Evolutionary conservation across 2,329 filamentous ascomycete species (phyloP).

Genomic region (Fusarium subglutinans): DNA sequence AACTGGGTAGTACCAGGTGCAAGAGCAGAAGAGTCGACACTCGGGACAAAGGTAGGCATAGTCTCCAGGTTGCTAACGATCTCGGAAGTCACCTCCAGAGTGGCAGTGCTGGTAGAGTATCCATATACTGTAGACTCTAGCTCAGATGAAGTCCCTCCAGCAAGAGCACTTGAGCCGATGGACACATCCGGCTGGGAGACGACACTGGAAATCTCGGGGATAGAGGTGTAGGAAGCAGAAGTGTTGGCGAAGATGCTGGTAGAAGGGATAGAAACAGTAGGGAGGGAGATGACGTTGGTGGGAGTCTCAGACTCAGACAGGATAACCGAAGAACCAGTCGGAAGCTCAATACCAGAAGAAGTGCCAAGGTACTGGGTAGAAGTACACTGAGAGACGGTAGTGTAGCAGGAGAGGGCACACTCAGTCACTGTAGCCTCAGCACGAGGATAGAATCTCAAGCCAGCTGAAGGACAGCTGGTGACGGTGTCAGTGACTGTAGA

Average conservation of each 20-base stretch:
- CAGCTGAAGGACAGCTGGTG: background rate
- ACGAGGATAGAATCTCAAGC: background rate
- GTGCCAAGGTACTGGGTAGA: conserved; percentile 26
- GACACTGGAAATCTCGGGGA: background rate
- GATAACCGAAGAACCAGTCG: conserved; percentile 5
- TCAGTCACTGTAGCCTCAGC: conserved; percentile 27
- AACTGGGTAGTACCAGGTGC: conserved; percentile 8
- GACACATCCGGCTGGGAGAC: conserved; percentile 2
- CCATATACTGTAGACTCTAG: conserved; percentile 12
- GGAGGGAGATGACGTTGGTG: conserved; percentile 10
- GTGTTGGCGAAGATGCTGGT: conserved; percentile 13
- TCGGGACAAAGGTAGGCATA: conserved; percentile 29
- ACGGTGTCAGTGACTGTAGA: background rate
- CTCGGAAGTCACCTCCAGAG: background rate
- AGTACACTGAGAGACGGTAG: conserved; percentile 33
- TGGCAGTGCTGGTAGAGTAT: conserved; percentile 18
- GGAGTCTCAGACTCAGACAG: conserved; percentile 2
- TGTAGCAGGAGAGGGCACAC: conserved; percentile 43
- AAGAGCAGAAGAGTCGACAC: conserved; percentile 26
- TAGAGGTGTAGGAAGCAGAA: background rate
- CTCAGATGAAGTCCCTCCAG: conserved; percentile 15
- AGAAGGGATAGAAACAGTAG: conserved; percentile 4
- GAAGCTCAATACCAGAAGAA: conserved; percentile 9
- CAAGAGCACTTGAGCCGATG: conserved; percentile 14
- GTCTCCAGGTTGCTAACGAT: conserved; percentile 33